phyloP scores from a whole-genome alignment of 192 early-diverging fungal species.

The Entomortierella chlamydospora region DNA sequence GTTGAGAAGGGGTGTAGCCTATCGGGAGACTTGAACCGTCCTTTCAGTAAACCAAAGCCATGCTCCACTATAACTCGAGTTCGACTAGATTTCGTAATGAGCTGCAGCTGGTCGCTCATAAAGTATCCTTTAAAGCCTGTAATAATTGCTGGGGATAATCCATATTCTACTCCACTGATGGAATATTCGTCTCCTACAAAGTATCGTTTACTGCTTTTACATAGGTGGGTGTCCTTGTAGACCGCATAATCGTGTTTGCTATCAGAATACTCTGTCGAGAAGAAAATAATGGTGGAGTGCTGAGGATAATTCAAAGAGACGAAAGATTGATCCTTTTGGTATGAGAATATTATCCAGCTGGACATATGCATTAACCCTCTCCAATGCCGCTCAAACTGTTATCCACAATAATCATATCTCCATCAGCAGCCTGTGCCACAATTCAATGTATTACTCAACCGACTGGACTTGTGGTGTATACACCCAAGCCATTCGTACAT shows the following conservation, averaged over 20 bases:
- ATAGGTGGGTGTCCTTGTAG: background rate
- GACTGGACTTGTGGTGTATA: too few relatives aligned
- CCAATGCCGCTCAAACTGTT: too few relatives aligned
- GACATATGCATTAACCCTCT: too few relatives aligned
- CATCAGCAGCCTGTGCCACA: too few relatives aligned
- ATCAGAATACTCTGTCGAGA: background rate
- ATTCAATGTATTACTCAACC: too few relatives aligned
- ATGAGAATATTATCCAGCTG: too few relatives aligned
- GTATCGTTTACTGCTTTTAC: background rate
- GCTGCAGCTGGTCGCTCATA: background rate
- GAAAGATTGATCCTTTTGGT: too few relatives aligned
- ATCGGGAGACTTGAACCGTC: background rate
- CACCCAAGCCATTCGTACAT: too few relatives aligned
- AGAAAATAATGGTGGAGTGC: too few relatives aligned
- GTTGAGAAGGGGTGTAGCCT: background rate
- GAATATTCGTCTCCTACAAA: background rate
- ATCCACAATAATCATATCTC: too few relatives aligned
- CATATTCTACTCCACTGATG: background rate
- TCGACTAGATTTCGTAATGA: background rate
- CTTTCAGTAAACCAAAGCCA: constrained; percentile 4
- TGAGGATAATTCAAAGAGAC: too few relatives aligned
- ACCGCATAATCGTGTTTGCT: background rate
- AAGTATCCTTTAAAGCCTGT: background rate
- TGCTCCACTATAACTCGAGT: constrained; percentile 5
- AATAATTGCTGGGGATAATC: background rate